phyloP scores from a whole-genome alignment of 2,329 filamentous ascomycete species.

The Epichloe gansuensis region DNA sequence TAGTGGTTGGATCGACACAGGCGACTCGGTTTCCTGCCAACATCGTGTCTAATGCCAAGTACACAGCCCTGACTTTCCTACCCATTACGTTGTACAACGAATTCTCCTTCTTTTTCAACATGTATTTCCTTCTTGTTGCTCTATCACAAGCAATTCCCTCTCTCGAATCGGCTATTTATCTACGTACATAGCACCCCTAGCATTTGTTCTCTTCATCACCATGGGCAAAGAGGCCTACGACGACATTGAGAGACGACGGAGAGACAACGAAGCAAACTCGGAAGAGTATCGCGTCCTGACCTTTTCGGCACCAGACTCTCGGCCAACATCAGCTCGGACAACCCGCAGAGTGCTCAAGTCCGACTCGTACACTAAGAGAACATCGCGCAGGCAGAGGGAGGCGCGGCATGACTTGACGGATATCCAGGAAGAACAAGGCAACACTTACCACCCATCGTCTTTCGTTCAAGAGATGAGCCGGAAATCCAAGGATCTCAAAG shows the following conservation, averaged over 20 bases:
- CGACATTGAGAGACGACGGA: conserved; percentile 72
- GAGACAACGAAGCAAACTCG: conserved; percentile 89
- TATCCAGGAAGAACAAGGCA: conserved; percentile 60
- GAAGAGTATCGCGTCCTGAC: conserved; percentile 72
- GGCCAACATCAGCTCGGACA: conserved; percentile 25
- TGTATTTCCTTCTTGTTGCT: conserved; percentile 94
- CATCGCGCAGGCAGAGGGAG: conserved; percentile 18
- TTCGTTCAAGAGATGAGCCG: conserved; percentile 56
- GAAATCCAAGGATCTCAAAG: conserved; percentile 78
- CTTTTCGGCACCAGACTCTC: conserved; percentile 47
- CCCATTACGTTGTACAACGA: conserved; percentile 95
- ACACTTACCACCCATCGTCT: conserved; percentile 32
- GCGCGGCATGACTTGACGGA: conserved; percentile 39
- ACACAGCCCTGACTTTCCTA: conserved; percentile 87
- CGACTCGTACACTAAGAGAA: conserved; percentile 16
- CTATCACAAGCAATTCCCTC: conserved; percentile 85
- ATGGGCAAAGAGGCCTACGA: conserved; percentile 93
- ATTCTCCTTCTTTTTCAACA: conserved; percentile 99
- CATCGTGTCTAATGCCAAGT: conserved; percentile 92
- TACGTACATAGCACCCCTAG: conserved; percentile 85
- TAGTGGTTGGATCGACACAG: conserved; percentile 66
- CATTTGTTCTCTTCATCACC: conserved; percentile 84
- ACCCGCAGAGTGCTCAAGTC: conserved; percentile 32
- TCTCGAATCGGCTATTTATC: conserved; percentile 88
- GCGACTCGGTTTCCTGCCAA: conserved; percentile 74